These are phyloP conservation scores for Testicularia cyperi DNA, from an alignment of 1,284 basidiomycete genomes.

Conservation along the genomic window DNA sequence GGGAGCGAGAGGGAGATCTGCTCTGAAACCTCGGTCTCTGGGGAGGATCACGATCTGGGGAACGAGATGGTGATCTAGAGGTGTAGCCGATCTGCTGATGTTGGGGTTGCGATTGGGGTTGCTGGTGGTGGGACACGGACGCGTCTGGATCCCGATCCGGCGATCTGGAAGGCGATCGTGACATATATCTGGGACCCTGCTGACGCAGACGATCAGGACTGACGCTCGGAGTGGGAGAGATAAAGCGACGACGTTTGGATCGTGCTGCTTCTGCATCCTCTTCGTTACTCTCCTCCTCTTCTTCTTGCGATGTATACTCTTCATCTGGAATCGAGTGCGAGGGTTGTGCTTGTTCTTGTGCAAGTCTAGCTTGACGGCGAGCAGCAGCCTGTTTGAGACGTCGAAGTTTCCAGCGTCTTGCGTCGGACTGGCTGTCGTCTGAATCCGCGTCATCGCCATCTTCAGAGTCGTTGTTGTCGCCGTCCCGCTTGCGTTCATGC, in stretches of 20 bases:
- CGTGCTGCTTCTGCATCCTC: constrained; percentile 27
- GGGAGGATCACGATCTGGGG: no score
- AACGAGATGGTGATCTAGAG: no score
- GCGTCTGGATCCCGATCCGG: no score
- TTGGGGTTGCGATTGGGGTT: no score
- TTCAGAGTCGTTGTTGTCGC: constrained; percentile 9
- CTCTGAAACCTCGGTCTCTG: no score
- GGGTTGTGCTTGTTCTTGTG: neutral
- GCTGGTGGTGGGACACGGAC: no score
- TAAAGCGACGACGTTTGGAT: neutral
- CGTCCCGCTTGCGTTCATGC: constrained; percentile 21
- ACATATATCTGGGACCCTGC: neutral
- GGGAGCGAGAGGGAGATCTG: no score
- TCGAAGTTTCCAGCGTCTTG: constrained; percentile 19
- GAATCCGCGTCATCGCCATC: constrained; percentile 2
- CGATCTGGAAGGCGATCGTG: neutral
- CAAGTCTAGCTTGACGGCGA: constrained; percentile 1
- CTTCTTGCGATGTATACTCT: constrained; percentile 45
- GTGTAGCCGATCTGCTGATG: no score
- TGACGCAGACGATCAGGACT: neutral
- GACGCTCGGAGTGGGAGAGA: neutral
- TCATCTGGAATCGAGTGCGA: neutral
- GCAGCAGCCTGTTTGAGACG: constrained; percentile 9
- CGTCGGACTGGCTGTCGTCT: constrained; percentile 17
- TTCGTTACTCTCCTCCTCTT: constrained; percentile 64